A percentile compares a stretch with the other conserved stretches of the same genome.
Evolutionary conservation across 75 land plant genomes (phyloP).

Genomic region (Selaginella tamariscina): DNA sequence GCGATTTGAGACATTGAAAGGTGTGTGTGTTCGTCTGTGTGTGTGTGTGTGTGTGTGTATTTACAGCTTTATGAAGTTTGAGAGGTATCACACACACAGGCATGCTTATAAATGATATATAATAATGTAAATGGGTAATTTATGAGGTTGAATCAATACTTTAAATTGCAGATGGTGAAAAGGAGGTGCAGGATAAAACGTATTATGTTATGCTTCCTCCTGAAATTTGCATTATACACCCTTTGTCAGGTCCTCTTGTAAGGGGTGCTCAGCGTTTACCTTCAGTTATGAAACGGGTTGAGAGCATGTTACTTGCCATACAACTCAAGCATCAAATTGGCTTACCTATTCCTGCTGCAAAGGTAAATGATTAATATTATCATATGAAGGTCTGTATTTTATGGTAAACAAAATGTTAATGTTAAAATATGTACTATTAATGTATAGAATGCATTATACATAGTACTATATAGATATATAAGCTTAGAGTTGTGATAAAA

Average conservation of each 20-base stretch:
- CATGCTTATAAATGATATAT: too few relatives aligned
- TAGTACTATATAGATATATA: too few relatives aligned
- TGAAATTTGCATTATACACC: constrained; percentile 91
- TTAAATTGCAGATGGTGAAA: constrained; percentile 37
- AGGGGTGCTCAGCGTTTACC: constrained; percentile 94
- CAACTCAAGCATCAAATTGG: constrained; percentile 68
- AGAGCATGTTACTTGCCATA: constrained; percentile 96
- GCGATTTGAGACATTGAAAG: constrained; percentile 83
- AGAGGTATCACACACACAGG: too few relatives aligned
- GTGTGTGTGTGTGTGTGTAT: too few relatives aligned
- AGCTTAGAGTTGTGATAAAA: too few relatives aligned
- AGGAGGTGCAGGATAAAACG: constrained; percentile 75
- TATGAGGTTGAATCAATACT: too few relatives aligned
- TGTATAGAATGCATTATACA: too few relatives aligned
- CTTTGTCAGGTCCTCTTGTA: constrained; percentile 90
- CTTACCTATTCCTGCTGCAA: constrained; percentile 69
- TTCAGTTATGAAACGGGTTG: constrained; percentile 94
- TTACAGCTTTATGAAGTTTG: too few relatives aligned
- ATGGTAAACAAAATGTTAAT: too few relatives aligned
- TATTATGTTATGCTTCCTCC: constrained; percentile 97
- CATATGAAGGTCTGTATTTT: too few relatives aligned
- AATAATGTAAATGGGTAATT: too few relatives aligned
- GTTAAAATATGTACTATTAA: too few relatives aligned
- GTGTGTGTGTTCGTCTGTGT: constrained; percentile 29
- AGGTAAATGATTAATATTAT: constrained; percentile 39